Evolutionary conservation across 306 rosid genomes (phyloP), one percentile per base, ranked within the genome.

Genomic region (Abrus precatorius): DNA sequence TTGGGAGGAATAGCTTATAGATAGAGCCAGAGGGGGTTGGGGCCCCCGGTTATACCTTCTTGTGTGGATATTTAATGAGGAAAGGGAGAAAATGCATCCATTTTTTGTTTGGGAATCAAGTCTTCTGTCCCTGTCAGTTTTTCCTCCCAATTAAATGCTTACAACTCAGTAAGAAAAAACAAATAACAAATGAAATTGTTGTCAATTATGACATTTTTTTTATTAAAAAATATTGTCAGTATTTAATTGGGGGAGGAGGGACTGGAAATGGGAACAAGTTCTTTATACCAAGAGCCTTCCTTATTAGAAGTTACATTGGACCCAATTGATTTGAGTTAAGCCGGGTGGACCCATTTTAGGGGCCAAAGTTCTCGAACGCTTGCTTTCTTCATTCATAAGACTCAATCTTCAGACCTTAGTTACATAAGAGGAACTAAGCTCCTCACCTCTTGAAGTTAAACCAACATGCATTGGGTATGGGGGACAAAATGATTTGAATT

Each of bases 51-150:
- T 20, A 20, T 67, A 72, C 56, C 48, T 44, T 65, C 7, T 65
- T 69, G 53, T 75, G 63, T 68, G 67, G 60, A 69, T 59, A 41
- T 56, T 75, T 48, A 32, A 55, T 27, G 32, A 43, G 36, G 69
- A 61, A 62, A 48, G n/a, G 45, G 78, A 50, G 55, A 11, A 4
- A 5, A 49, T 62, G 82, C 69, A 30, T 50, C 52, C 78, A 10
- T 70, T 76, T 13, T 53, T 76, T 48, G 38, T 50, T 69, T 82
- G 78, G 50, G 74, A 83, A 65, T 71, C 50, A 73, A 43, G 65
- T 64, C 43, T 43, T 33, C 6, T 6, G 60, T 3, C 50, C 5
- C 66, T 11, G 47, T 61, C 40, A 20, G 20, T 47, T 28, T 72
- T 27, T 48, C 56, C 13, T 53, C 60, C 53, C 44, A 48, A 34